These are phyloP conservation scores for Candida sithepensis DNA, from an alignment of 805 yeast genomes.

Conservation along the genomic window DNA sequence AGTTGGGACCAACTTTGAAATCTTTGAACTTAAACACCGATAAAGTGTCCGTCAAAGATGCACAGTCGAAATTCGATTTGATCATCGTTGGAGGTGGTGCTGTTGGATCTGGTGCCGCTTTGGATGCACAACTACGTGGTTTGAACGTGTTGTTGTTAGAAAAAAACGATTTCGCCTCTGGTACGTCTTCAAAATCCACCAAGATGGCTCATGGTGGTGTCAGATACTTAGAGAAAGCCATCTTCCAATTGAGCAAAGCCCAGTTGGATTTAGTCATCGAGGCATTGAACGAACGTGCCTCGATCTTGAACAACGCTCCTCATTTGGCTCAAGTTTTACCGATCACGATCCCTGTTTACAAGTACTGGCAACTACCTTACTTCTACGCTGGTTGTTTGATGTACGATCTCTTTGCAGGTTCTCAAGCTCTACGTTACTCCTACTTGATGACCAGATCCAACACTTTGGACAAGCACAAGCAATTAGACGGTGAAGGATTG, in stretches of 20 bases:
- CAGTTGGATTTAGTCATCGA: constrained; percentile 87
- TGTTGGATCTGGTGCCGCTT: constrained; percentile 88
- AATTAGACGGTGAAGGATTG: constrained; percentile 71
- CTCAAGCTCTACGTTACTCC: constrained; percentile 75
- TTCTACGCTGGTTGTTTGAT: constrained; percentile 86
- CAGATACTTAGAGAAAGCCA: constrained; percentile 89
- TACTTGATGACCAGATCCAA: constrained; percentile 65
- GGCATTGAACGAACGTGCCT: constrained; percentile 82
- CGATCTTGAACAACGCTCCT: constrained; percentile 86
- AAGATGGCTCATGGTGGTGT: constrained; percentile 99
- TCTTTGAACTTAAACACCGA: constrained; percentile 6
- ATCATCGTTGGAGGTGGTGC: constrained; percentile 95
- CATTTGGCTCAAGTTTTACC: constrained; percentile 85
- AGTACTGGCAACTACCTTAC: constrained; percentile 94
- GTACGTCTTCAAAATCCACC: constrained; percentile 91
- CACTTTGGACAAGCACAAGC: constrained; percentile 77
- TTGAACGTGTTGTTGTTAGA: constrained; percentile 84
- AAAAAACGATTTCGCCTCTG: constrained; percentile 85
- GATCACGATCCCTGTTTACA: constrained; percentile 93
- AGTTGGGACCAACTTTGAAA: constrained; percentile 32
- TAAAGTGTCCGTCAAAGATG: constrained; percentile 23
- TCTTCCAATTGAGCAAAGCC: constrained; percentile 85
- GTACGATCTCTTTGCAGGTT: constrained; percentile 91
- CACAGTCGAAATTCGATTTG: constrained; percentile 64
- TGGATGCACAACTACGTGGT: constrained; percentile 90